Evolutionary conservation across 2,329 filamentous ascomycete species (phyloP).

Genomic region (Exophiala aquamarina): DNA sequence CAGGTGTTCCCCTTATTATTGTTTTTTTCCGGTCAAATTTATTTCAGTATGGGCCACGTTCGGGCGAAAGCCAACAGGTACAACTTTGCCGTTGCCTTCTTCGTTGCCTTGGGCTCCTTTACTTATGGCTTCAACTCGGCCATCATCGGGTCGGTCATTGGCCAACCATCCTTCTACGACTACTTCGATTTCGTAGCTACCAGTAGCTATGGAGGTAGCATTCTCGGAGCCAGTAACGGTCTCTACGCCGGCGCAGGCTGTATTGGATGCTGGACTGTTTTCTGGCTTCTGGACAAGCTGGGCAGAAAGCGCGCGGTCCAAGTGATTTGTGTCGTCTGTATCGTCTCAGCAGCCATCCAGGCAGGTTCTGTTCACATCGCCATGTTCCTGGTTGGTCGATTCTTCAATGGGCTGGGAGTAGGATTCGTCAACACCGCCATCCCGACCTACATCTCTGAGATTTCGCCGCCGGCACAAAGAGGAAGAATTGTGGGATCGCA

Average conservation of each 20-base stretch:
- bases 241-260: conserved; percentile 8
- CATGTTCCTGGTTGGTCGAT: conserved; percentile 14
- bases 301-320: conserved; percentile 4
- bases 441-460: conserved; percentile 4
- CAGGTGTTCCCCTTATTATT: too few relatives aligned
- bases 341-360: conserved; percentile 7
- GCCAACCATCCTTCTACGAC: conserved; percentile 11
- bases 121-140: conserved; percentile 19
- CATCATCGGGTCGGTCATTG: conserved; percentile 15
- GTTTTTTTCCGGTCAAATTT: too few relatives aligned
- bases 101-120: conserved; percentile 17
- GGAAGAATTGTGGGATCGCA: conserved; percentile 2
- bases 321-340: not conserved
- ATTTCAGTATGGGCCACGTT: too few relatives aligned
- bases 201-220: not conserved
- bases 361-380: conserved; percentile 12
- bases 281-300: conserved; percentile 2
- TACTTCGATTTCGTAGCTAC: conserved; percentile 40
- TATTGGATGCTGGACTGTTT: conserved; percentile 1
- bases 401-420: conserved; percentile 13
- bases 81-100: conserved; percentile 12
- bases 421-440: conserved; percentile 1
- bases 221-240: conserved; percentile 6
- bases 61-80: conserved; percentile 8
- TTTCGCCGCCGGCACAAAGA: conserved; percentile 1